Evolutionary conservation across 169 alveolate species (phyloP).

Genomic region (Plasmodium fragile): DNA sequence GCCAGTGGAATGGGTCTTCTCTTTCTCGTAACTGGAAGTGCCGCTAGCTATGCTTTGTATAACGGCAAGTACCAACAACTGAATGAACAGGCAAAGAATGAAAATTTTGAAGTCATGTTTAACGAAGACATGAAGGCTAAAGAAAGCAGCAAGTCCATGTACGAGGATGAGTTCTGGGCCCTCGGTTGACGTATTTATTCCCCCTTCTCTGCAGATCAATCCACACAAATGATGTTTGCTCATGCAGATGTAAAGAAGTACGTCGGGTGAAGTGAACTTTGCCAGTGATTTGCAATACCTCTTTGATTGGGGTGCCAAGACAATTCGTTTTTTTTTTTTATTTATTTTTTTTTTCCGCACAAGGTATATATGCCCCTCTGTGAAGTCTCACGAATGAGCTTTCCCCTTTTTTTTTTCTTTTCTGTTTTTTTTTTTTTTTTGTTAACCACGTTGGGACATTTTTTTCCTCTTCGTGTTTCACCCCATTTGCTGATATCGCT

Average conservation of each 20-base stretch:
- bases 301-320: not conserved
- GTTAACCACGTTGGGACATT: slow-evolving; percentile 1
- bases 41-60: slow-evolving; percentile 14
- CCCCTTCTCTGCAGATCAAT: not conserved
- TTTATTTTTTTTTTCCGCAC: not conserved
- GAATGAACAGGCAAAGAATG: not conserved
- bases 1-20: slow-evolving; percentile 55
- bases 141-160: not conserved
- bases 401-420: not conserved
- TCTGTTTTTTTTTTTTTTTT: not conserved
- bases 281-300: not conserved
- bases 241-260: not conserved
- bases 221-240: not conserved
- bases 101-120: slow-evolving; percentile 24
- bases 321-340: not conserved
- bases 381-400: not conserved
- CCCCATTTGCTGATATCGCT: not conserved
- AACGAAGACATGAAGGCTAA: slow-evolving; percentile 16
- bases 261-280: not conserved
- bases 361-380: not conserved
- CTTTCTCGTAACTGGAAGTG: slow-evolving; percentile 24
- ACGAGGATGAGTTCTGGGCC: slow-evolving; percentile 73
- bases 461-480: not conserved
- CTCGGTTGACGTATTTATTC: not conserved
- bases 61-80: slow-evolving; percentile 12